Conservation (phyloP, 352 stramenopile genomes). For the Pseudoperonospora humuli region DNA sequence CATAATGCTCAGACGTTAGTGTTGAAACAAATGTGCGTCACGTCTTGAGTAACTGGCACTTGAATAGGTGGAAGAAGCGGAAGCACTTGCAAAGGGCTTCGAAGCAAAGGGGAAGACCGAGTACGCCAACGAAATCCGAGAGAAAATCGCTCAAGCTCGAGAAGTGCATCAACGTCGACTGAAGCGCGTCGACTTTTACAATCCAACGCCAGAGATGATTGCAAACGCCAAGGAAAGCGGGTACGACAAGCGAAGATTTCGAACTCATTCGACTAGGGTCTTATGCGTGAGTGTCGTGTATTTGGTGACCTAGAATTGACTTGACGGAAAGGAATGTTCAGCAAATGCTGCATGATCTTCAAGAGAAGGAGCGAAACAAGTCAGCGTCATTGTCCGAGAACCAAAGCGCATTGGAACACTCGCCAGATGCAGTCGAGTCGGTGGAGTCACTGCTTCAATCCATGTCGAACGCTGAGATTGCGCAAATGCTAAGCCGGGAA, state of each 20-base stretch:
- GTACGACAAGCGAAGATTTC: conserved; percentile 20
- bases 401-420: conserved; percentile 7
- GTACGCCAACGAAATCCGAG: conserved; percentile 53
- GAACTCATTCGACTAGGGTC: background rate
- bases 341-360: conserved; percentile 73
- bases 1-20: too few species aligned
- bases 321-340: conserved; percentile 63
- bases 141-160: too few species aligned
- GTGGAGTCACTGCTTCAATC: conserved; percentile 68
- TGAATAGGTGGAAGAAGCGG: too few species aligned
- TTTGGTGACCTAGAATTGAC: conserved; percentile 47
- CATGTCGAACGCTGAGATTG: conserved; percentile 69
- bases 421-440: conserved; percentile 25
- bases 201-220: too few species aligned
- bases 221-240: conserved; percentile 66
- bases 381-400: conserved; percentile 9
- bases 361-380: conserved; percentile 55
- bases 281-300: background rate
- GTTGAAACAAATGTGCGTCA: too few species aligned
- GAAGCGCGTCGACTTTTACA: conserved; percentile 65
- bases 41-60: too few species aligned
- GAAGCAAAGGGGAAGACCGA: conserved; percentile 56
- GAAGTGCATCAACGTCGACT: too few species aligned
- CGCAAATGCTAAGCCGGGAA: conserved; percentile 46
- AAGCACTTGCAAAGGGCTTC: too few species aligned